A percentile compares a stretch with the other conserved stretches of the same genome.
phyloP scores from a whole-genome alignment of 1,284 basidiomycete genomes.

The Pseudozyma sp. region DNA sequence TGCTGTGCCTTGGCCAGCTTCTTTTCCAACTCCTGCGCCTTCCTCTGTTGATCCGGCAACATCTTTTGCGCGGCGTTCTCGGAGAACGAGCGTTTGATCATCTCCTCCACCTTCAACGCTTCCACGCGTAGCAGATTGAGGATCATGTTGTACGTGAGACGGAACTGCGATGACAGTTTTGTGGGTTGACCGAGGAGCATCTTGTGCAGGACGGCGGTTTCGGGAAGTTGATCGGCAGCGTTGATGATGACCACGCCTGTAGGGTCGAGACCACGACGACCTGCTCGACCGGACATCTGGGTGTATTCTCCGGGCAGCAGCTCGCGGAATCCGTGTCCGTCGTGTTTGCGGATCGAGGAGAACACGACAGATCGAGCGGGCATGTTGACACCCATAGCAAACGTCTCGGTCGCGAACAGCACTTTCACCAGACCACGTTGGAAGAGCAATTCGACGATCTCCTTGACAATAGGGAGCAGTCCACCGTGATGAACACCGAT shows the following conservation, averaged over 20 bases:
- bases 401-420: constrained; percentile 97
- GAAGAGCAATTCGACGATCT: constrained; percentile 91
- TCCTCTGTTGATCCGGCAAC: constrained; percentile 90
- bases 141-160: constrained; percentile 99
- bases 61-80: constrained; percentile 95
- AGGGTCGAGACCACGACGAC: constrained; percentile 90
- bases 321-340: constrained; percentile 90
- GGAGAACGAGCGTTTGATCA: constrained; percentile 99
- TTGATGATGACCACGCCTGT: constrained; percentile 95
- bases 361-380: constrained; percentile 97
- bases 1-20: constrained; percentile 76
- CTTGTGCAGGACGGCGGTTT: constrained; percentile 72
- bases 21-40: constrained; percentile 79
- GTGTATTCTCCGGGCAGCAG: constrained; percentile 78
- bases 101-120: constrained; percentile 95
- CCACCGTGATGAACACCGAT: constrained; percentile 99
- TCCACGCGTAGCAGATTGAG: constrained; percentile 95
- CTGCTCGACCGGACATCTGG: constrained; percentile 98
- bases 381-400: constrained; percentile 99
- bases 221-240: constrained; percentile 82
- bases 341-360: constrained; percentile 93
- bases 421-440: constrained; percentile 95
- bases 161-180: constrained; percentile 95
- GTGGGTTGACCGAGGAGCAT: constrained; percentile 95
- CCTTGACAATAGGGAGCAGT: constrained; percentile 94